Evolutionary conservation across 1,284 basidiomycete genomes (phyloP), one percentile per base, ranked within the genome.

Genomic region (Cryptococcus floricola): DNA sequence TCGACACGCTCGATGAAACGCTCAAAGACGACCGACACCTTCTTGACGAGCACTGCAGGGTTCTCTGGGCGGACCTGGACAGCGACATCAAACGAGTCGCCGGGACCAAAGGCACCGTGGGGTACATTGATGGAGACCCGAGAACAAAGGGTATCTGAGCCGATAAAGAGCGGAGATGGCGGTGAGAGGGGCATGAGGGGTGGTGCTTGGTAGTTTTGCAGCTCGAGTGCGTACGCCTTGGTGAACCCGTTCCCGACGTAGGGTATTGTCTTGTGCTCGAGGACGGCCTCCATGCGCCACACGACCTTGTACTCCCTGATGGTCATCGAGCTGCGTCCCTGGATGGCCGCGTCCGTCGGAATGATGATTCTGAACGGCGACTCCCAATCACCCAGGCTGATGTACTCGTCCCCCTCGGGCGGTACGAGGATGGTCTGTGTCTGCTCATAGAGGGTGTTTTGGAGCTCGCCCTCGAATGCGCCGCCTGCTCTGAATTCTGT

Each of bases 251-350:
- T 53, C 4, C 73, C 71, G 39, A 72, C 69, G 38, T 64, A 63
- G 2, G 63, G 62, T 28, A 75, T 72, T 16, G 71, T 70, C 43
- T 63, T 60, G 58, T 73, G 71, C 19, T 73, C 65, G 49, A 75
- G 55, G 14, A 62, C 53, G 12, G 65, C 54, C 41, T 73, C 69
- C n/a, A 74, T 51, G 12, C 62, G 60, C 73, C 73, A 74, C 12
- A 61, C 63, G 3, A 65, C 59, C 42, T 68, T 67, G 65, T 70
- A 70, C 47, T 74, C 71, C 27, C 66, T 67, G 12, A 66, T 54
- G 25, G 50, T 46, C 55, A 69, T 67, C 9, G 66, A 48, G 31
- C 64, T 66, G 19, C 52, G 45, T 5, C 66, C 63, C 16, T 46
- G n/a, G 14, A 56, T 48, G 6, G 57, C 61, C 0, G 63, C 68